Evolutionary conservation across 495 filamentous ascomycete species (phyloP).

Genomic region (Talaromyces borbonicus): DNA sequence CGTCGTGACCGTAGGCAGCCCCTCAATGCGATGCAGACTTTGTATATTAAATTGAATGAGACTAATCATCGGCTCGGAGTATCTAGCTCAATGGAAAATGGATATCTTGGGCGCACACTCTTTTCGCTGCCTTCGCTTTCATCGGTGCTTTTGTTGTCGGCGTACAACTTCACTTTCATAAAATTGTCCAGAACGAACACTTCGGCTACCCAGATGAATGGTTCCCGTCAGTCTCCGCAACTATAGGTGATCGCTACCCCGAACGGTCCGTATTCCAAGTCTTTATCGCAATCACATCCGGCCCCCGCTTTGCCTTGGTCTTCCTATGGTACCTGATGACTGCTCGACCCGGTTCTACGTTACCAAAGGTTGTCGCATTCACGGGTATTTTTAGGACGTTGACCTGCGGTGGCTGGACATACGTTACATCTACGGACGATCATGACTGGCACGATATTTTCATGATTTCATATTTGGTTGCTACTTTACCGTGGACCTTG

Average conservation of each 20-base stretch:
- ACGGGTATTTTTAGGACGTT: slow-evolving; percentile 81
- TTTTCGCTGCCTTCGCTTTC: slow-evolving; percentile 81
- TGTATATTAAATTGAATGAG: too few species aligned
- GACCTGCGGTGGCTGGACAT: slow-evolving; percentile 97
- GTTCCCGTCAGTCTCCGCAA: slow-evolving; percentile 97
- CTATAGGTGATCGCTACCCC: slow-evolving; percentile 97
- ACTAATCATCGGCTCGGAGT: too few species aligned
- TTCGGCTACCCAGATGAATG: slow-evolving; percentile 96
- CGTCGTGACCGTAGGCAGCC: slow-evolving; percentile 52
- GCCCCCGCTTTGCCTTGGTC: slow-evolving; percentile 85
- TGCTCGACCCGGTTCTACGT: slow-evolving; percentile 55
- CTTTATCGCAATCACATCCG: slow-evolving; percentile 94
- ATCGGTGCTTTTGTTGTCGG: slow-evolving; percentile 83
- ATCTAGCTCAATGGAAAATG: slow-evolving; percentile 75
- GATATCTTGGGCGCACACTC: slow-evolving; percentile 83
- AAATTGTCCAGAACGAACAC: slow-evolving; percentile 97
- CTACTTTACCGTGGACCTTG: slow-evolving; percentile 89
- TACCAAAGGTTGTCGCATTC: slow-evolving; percentile 74
- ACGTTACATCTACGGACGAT: slow-evolving; percentile 96
- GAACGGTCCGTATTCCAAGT: slow-evolving; percentile 94
- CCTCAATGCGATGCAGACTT: neutral
- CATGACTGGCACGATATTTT: slow-evolving; percentile 99
- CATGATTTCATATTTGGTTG: slow-evolving; percentile 96
- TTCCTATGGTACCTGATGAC: slow-evolving; percentile 89
- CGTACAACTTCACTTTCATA: slow-evolving; percentile 77